A percentile compares a stretch with the other conserved stretches of the same genome.
Evolutionary conservation across 805 yeast genomes (phyloP).

Genomic region (Nakazawaea laoshanensis): DNA sequence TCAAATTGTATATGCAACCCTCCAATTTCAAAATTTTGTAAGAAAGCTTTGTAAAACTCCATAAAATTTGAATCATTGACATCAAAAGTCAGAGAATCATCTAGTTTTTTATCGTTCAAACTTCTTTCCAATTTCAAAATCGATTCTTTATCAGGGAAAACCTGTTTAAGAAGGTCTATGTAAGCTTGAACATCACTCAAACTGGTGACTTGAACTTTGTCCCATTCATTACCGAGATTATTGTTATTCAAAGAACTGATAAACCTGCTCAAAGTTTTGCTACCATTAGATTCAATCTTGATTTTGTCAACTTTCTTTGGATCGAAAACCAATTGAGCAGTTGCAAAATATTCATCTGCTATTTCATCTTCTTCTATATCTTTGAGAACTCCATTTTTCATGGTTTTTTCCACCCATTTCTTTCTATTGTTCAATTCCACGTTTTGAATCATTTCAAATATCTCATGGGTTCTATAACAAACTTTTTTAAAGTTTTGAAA

Average conservation of each 20-base stretch:
- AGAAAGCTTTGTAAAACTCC: conserved; percentile 31
- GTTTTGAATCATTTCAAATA: conserved; percentile 44
- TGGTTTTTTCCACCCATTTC: conserved; percentile 60
- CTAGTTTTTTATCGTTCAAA: conserved; percentile 26
- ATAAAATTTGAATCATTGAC: conserved; percentile 23
- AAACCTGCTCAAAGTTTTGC: conserved; percentile 4
- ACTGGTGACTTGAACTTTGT: conserved; percentile 12
- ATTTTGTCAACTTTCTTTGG: neutral
- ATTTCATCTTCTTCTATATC: conserved; percentile 20
- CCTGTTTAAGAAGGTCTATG: conserved; percentile 23
- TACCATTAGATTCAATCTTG: neutral
- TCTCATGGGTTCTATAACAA: conserved; percentile 40
- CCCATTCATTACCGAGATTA: conserved; percentile 11
- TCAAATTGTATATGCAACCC: conserved; percentile 20
- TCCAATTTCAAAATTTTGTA: conserved; percentile 34
- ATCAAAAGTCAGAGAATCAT: conserved; percentile 20
- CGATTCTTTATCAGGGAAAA: conserved; percentile 22
- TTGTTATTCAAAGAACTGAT: conserved; percentile 4
- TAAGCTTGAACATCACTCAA: conserved; percentile 26
- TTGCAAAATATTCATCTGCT: conserved; percentile 12
- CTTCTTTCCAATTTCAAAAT: conserved; percentile 27
- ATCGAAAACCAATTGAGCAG: neutral
- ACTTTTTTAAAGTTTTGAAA: conserved; percentile 27
- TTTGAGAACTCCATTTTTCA: conserved; percentile 19
- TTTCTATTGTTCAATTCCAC: conserved; percentile 47